A percentile compares a stretch with the other conserved stretches of the same genome.
These are phyloP conservation scores for Aspergillus oerlinghausenensis DNA, from an alignment of 2,329 filamentous ascomycete species.

Conservation along the genomic window DNA sequence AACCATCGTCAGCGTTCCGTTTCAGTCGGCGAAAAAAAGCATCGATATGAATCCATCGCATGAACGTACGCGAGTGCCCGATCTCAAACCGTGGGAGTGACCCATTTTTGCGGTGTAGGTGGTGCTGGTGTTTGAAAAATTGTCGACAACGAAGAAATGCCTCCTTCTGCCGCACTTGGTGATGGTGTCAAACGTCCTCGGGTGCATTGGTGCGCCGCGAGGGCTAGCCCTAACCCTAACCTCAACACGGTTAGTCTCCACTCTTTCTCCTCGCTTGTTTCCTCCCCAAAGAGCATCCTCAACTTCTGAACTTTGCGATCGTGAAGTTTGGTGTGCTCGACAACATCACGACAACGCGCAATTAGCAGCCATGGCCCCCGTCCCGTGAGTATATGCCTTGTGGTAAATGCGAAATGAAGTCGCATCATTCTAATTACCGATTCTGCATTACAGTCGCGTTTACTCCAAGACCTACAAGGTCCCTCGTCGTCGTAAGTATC, in stretches of 20 bases:
- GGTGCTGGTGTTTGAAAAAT: constrained; percentile 35
- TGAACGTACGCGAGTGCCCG: constrained; percentile 72
- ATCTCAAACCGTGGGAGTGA: constrained; percentile 82
- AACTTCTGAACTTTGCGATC: constrained; percentile 16
- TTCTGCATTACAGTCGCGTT: constrained; percentile 49
- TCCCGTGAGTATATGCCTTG: constrained; percentile 35
- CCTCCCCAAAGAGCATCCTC: constrained; percentile 17
- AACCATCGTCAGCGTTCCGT: constrained; percentile 27
- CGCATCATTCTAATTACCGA: constrained; percentile 30
- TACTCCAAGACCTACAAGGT: constrained; percentile 99
- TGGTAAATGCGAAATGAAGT: constrained; percentile 31
- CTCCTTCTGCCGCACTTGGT: constrained; percentile 22
- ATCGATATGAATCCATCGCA: constrained; percentile 3
- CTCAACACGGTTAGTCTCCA: constrained; percentile 14
- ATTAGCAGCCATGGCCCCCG: constrained; percentile 40
- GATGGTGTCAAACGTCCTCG: constrained; percentile 19
- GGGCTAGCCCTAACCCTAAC: constrained; percentile 22
- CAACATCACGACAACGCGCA: constrained; percentile 36
- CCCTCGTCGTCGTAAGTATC: constrained; percentile 70
- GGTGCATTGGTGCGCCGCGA: constrained; percentile 25
- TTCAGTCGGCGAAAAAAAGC: constrained; percentile 7
- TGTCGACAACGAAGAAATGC: constrained; percentile 34
- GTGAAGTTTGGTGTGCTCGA: constrained; percentile 26
- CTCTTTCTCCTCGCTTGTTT: constrained; percentile 19
- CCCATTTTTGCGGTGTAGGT: constrained; percentile 65